phyloP scores from a whole-genome alignment of 2,329 filamentous ascomycete genomes.

The Calcarisporium arbuscula region DNA sequence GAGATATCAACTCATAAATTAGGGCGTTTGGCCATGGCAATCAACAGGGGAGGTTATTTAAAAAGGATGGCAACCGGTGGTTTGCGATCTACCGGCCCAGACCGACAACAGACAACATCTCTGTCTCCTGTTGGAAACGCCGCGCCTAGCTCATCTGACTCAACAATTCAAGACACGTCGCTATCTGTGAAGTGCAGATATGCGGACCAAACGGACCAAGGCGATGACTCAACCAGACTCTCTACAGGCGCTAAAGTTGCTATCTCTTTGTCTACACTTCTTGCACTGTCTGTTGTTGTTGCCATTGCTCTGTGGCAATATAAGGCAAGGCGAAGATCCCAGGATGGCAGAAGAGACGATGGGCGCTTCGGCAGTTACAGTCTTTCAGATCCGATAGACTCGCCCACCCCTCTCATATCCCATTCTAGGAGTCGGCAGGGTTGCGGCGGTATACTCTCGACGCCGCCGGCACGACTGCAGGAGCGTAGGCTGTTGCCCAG shows the following conservation, averaged over 20 bases:
- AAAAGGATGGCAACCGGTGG: too few species aligned
- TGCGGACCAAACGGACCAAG: too few species aligned
- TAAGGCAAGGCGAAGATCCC: slow-evolving; percentile 17
- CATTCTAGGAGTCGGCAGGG: slow-evolving; percentile 22
- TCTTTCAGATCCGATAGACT: slow-evolving; percentile 21
- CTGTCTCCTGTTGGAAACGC: too few species aligned
- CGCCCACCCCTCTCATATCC: slow-evolving; percentile 36
- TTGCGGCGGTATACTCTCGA: slow-evolving; percentile 20
- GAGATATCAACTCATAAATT: too few species aligned
- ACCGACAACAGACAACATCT: too few species aligned
- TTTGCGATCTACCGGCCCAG: too few species aligned
- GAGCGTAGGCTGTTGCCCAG: slow-evolving; percentile 36
- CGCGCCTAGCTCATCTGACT: too few species aligned
- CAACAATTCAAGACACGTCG: slow-evolving; percentile 14
- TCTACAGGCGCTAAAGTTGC: slow-evolving; percentile 36
- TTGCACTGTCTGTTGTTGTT: slow-evolving; percentile 31
- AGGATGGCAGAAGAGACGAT: slow-evolving; percentile 2
- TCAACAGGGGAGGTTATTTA: too few species aligned
- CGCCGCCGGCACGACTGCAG: slow-evolving; percentile 41
- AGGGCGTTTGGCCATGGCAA: too few species aligned
- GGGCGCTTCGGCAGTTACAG: slow-evolving; percentile 15
- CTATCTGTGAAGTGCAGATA: too few species aligned
- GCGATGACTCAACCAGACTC: slow-evolving; percentile 15
- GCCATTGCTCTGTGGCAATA: slow-evolving; percentile 31
- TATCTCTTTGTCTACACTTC: slow-evolving; percentile 34